phyloP scores from a whole-genome alignment of 192 early-diverging fungal species.

The Coemansia sp. region DNA sequence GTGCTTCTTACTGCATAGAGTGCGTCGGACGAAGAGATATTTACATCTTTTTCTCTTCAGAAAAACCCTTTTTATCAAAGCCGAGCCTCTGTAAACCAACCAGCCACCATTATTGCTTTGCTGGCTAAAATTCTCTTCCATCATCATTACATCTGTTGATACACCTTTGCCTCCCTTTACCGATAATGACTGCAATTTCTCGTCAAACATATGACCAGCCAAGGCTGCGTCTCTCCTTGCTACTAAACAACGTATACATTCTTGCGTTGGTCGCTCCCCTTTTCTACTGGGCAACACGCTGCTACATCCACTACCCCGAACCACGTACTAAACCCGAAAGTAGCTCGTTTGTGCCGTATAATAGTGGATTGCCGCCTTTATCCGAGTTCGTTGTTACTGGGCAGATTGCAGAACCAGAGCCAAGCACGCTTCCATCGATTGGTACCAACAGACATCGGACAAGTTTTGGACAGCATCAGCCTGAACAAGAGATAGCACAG shows the following conservation, averaged over 20 bases:
- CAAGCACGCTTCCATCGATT: background rate
- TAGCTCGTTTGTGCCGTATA: background rate
- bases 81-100: background rate
- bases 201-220: background rate
- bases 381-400: constrained; percentile 4
- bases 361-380: constrained; percentile 6
- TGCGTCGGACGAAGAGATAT: background rate
- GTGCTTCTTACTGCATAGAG: background rate
- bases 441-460: constrained; percentile 18
- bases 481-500: background rate
- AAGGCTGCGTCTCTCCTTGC: constrained; percentile 6
- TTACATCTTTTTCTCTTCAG: background rate
- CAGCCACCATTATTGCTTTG: background rate
- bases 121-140: background rate
- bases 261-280: constrained; percentile 19
- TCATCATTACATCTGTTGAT: background rate
- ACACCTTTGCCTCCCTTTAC: background rate
- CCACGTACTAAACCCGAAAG: constrained; percentile 6
- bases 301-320: constrained; percentile 9
- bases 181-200: background rate
- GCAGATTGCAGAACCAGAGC: constrained; percentile 4
- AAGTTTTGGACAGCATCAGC: constrained; percentile 21
- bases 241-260: constrained; percentile 19
- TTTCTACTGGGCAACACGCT: constrained; percentile 15
- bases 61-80: background rate